A percentile compares a stretch with the other conserved stretches of the same genome.
These are phyloP conservation scores for Cenchrus americanus DNA, from an alignment of 176 grass and related monocot species.

Conservation along the genomic window DNA sequence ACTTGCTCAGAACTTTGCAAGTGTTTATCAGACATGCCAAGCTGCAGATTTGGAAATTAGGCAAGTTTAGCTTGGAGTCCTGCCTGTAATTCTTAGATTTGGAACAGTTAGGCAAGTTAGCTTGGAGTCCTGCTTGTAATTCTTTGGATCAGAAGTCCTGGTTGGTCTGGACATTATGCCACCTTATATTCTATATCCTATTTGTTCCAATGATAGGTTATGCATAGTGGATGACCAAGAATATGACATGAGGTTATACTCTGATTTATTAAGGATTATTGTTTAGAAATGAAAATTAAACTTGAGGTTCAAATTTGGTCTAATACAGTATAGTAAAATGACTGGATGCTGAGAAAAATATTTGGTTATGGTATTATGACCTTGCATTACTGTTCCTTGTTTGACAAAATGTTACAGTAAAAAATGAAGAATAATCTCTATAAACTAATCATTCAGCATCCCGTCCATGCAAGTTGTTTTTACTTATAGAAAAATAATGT, in stretches of 20 bases:
- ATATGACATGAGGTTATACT: not conserved
- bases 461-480: not conserved
- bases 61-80: constrained; percentile 25
- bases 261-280: not conserved
- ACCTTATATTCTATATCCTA: not conserved
- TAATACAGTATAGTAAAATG: not conserved
- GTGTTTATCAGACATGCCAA: constrained; percentile 12
- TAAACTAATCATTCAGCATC: constrained; percentile 22
- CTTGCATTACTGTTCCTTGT: not conserved
- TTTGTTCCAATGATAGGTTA: not conserved
- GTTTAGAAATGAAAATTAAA: constrained; percentile 4
- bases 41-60: constrained; percentile 13
- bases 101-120: constrained; percentile 14
- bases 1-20: constrained; percentile 15
- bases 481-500: not conserved
- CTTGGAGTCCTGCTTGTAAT: constrained; percentile 26
- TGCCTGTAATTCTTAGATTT: constrained; percentile 24
- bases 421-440: not conserved
- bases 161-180: constrained; percentile 23
- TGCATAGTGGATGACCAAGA: not conserved
- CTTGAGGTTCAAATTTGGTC: not conserved
- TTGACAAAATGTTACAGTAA: not conserved
- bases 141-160: constrained; percentile 22
- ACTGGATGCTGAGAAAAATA: not conserved
- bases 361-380: not conserved